Evolutionary conservation across 2,329 filamentous ascomycete genomes (phyloP).

Genomic region (Erysiphe pulchra): DNA sequence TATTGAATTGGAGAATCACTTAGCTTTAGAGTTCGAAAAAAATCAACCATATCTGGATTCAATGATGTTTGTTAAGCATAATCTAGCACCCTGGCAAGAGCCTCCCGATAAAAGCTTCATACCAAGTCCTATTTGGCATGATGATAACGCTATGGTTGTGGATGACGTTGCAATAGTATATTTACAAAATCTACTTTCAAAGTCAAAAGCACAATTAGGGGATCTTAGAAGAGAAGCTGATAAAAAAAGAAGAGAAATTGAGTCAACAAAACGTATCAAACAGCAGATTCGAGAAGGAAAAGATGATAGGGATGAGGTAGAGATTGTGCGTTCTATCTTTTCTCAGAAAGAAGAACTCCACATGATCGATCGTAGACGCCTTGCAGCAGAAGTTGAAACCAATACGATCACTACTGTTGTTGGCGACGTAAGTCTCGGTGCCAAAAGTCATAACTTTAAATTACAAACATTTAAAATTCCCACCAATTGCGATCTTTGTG

Average conservation of each 20-base stretch:
- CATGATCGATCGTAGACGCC: slow-evolving; percentile 53
- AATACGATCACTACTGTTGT: slow-evolving; percentile 77
- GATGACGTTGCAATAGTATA: slow-evolving; percentile 78
- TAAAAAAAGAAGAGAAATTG: slow-evolving; percentile 64
- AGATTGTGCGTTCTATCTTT: slow-evolving; percentile 64
- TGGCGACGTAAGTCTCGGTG: slow-evolving; percentile 76
- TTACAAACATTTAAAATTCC: slow-evolving; percentile 98
- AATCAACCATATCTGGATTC: slow-evolving; percentile 80
- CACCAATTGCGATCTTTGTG: slow-evolving; percentile 91
- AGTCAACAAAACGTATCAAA: slow-evolving; percentile 46
- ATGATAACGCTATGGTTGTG: slow-evolving; percentile 63
- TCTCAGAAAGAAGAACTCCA: slow-evolving; percentile 64
- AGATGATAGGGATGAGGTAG: slow-evolving; percentile 72
- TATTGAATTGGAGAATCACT: slow-evolving; percentile 41
- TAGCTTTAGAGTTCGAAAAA: slow-evolving; percentile 57
- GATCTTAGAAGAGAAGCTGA: slow-evolving; percentile 66
- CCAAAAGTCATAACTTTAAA: slow-evolving; percentile 93
- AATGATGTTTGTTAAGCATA: slow-evolving; percentile 95
- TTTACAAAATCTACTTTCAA: slow-evolving; percentile 70
- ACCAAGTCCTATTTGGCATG: slow-evolving; percentile 89
- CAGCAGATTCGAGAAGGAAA: slow-evolving; percentile 57
- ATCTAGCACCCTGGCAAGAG: slow-evolving; percentile 59
- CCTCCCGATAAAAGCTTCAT: slow-evolving; percentile 71
- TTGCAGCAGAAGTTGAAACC: slow-evolving; percentile 81
- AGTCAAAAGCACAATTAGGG: slow-evolving; percentile 63